Evolutionary conservation across 495 filamentous ascomycete genomes (phyloP), one percentile per base, ranked within the genome.

Genomic region (Pseudoneurospora amorphoporcata): DNA sequence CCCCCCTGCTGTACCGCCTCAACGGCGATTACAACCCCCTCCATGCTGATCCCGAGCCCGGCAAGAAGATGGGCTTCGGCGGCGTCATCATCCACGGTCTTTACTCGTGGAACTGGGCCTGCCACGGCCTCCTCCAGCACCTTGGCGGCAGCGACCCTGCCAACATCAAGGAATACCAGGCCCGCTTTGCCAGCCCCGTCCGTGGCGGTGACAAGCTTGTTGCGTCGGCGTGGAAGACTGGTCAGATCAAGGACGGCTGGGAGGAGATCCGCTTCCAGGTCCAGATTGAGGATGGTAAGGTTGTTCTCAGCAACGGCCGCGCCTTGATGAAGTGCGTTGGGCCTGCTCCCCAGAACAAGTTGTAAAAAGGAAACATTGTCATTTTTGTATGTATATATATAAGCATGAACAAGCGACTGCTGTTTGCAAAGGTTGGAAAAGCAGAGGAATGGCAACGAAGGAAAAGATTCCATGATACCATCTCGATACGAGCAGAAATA

Each of bases 21-120:
- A 95, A 97, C 74, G 94, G 93, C 76, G 94, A 96, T 81, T 97
- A 96, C 80, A 96, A 96, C 83, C 94, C 93, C 35, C 89, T 97
- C 65, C 93, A 97, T 78, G 92, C 92, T 8, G 91, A 90, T 38
- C 94, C 93, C 14, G 91, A 91, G 80, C 92, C 94, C 0, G 92
- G 93, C 58, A 82, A 86, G 81, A 91, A 93, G 83, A 95, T 97
- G 92, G 93, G 94, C 37, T 97, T 96, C 77, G 92, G 92, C 4
- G 93, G 94, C 47, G 87, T 88, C 72, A 97, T 96, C 78, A 94
- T 96, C 79, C 94, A 97, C 81, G 94, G 94, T 38, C 83, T 97
- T 38, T 96, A 88, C 81, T 92, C 89, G 72, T 96, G 91, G 90
- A 97, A 96, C 81, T 86, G 88, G 69, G 85, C 92, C 2, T 88